Percentiles rank a stretch among this genome's conserved stretches.
phyloP scores from a whole-genome alignment of 2,329 filamentous ascomycete genomes.

The Cytospora leucostoma region DNA sequence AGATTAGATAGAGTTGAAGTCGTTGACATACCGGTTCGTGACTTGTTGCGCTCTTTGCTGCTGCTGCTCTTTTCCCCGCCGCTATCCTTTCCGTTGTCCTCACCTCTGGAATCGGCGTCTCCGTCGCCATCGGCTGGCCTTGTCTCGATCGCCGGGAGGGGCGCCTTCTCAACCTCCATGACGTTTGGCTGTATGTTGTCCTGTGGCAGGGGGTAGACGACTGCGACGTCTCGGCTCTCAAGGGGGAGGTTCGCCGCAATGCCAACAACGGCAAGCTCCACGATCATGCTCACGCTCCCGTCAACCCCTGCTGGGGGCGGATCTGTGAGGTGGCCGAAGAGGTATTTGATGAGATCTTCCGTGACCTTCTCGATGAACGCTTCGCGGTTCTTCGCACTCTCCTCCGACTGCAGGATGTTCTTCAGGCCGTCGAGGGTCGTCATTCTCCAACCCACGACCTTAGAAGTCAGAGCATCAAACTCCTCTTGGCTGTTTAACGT shows the following conservation, averaged over 20 bases:
- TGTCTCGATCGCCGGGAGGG: constrained; percentile 61
- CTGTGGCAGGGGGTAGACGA: constrained; percentile 82
- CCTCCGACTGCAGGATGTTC: constrained; percentile 64
- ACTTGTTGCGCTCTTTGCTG: constrained; percentile 41
- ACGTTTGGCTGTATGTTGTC: constrained; percentile 67
- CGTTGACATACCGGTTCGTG: constrained; percentile 50
- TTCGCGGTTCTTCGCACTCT: constrained; percentile 66
- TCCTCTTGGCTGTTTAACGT: constrained; percentile 79
- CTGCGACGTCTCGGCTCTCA: constrained; percentile 86
- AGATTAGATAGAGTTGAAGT: constrained; percentile 27
- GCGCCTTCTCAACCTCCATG: constrained; percentile 84
- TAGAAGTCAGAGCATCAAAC: constrained; percentile 81
- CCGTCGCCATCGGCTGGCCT: constrained; percentile 33
- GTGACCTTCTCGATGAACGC: constrained; percentile 72
- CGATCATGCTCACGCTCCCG: constrained; percentile 86
- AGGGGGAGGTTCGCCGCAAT: constrained; percentile 85
- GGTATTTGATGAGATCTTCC: constrained; percentile 64
- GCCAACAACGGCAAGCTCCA: constrained; percentile 85
- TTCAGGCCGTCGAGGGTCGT: constrained; percentile 90
- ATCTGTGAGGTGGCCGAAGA: constrained; percentile 74
- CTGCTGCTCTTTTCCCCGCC: constrained; percentile 40
- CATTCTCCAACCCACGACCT: constrained; percentile 90
- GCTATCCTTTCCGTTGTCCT: constrained; percentile 42
- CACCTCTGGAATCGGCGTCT: constrained; percentile 32
- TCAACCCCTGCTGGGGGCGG: constrained; percentile 81